Evolutionary conservation across 192 early-diverging fungal species (phyloP), one percentile per base, ranked within the genome.

Genomic region (Coemansia sp.): DNA sequence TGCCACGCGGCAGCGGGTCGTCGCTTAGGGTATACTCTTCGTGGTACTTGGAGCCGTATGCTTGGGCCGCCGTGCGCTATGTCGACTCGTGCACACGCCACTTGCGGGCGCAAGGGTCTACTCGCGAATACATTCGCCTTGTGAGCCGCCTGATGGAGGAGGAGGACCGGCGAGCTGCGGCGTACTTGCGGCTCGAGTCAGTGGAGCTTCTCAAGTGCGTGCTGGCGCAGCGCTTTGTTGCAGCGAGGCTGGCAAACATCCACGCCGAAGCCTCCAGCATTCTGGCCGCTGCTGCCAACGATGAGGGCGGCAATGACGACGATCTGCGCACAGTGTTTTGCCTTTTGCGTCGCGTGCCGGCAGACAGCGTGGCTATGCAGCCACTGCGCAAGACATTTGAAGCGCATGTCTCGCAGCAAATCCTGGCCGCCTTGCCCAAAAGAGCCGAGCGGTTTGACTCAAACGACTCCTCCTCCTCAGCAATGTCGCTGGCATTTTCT

Each of bases 111-210:
- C 90, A 91, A 51, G 94, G 94, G 77, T 87, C 87, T 25, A 87
- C 94, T 17, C 86, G 89, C 24, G 94, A 96, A 49, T 96, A 96
- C 74, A 92, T 96, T 90, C 94, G 93, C 62, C 93, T 91, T 86
- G 91, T 91, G 69, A 8, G 19, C 87, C 92, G 27, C 72, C 93
- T 59, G 70, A 73, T 12, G 77, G 86, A 66, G 3, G 85, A 87
- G 46, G 94, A 96, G 78, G 92, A 94, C 63, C 83, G 72, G 17
- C 91, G 92, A 22, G 90, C 93, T 3, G 80, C 90, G 64, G 85
- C 87, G 69, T 94, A 94, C 68, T 74, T 96, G 12, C 91, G 94
- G 71, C 74, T 79, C 29, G 86, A 84, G 40, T 92, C 93, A 7
- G 71, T 87, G 41, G 86, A 89, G 49, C 84, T 70, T 43, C 82